phyloP scores from a whole-genome alignment of 176 grass and related monocot species.

The Oryza nivara region DNA sequence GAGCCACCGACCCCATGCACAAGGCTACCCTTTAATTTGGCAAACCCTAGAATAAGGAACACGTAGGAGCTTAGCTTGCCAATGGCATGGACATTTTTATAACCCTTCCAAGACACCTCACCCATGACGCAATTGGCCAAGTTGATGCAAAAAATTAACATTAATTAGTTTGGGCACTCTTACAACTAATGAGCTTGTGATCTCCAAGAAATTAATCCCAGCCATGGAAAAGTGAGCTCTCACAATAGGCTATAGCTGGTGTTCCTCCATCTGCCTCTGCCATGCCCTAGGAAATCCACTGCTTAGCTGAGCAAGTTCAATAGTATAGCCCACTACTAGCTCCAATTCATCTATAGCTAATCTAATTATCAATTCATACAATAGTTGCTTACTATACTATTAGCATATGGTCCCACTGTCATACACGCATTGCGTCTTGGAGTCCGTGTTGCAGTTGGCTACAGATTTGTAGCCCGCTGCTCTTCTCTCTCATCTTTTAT shows the following conservation, averaged over 20 bases:
- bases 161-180: slow-evolving; percentile 22
- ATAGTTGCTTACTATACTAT: too few relatives aligned
- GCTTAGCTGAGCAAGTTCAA: too few relatives aligned
- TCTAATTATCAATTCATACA: too few relatives aligned
- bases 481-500: too few relatives aligned
- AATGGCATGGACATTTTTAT: slow-evolving; percentile 43
- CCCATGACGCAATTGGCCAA: slow-evolving; percentile 54
- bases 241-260: not conserved
- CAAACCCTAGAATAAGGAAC: slow-evolving; percentile 47
- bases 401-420: too few relatives aligned
- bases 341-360: too few relatives aligned
- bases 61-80: slow-evolving; percentile 49
- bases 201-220: slow-evolving; percentile 28
- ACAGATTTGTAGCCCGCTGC: too few relatives aligned
- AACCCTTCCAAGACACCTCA: slow-evolving; percentile 46
- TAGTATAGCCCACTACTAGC: too few relatives aligned
- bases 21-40: slow-evolving; percentile 23
- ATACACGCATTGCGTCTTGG: too few relatives aligned
- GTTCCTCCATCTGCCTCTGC: not conserved
- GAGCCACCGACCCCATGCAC: not conserved
- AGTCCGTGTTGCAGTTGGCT: too few relatives aligned
- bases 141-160: slow-evolving; percentile 43
- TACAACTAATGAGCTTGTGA: slow-evolving; percentile 11
- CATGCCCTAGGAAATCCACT: slow-evolving; percentile 36
- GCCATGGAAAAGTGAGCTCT: slow-evolving; percentile 23